These are phyloP conservation scores for Fraxinus cuspidata DNA, from an alignment of 257 asterid species.

Conservation along the genomic window DNA sequence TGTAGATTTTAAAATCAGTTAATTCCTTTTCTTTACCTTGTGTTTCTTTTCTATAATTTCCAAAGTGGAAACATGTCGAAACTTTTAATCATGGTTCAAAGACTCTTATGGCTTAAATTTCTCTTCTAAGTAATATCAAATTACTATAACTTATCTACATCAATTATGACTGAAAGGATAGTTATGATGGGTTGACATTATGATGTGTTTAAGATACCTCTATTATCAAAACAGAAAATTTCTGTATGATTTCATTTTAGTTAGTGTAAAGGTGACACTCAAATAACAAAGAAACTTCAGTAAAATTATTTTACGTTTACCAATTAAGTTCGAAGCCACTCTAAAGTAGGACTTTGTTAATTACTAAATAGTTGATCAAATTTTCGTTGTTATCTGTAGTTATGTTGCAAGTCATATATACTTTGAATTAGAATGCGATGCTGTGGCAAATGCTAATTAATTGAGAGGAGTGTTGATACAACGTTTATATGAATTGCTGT, in stretches of 20 bases:
- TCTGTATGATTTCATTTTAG: background rate
- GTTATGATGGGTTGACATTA: background rate
- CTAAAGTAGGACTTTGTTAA: background rate
- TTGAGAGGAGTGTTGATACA: background rate
- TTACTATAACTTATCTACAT: background rate
- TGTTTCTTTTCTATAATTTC: background rate
- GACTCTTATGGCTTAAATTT: background rate
- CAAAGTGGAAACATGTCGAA: background rate
- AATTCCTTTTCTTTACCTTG: background rate
- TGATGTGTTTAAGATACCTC: background rate
- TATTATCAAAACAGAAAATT: background rate
- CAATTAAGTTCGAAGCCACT: background rate
- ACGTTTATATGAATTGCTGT: background rate
- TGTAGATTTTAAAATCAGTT: background rate
- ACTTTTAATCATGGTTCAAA: background rate
- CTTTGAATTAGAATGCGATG: background rate
- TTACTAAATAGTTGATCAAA: background rate
- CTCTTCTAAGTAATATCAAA: background rate
- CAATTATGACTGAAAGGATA: background rate
- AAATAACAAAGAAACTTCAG: background rate
- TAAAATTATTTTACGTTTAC: background rate
- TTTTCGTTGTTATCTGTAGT: background rate
- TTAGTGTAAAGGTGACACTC: background rate
- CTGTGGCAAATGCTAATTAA: background rate
- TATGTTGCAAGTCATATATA: background rate